These are phyloP conservation scores for Malus fusca DNA, from an alignment of 306 rosid genomes.

Conservation along the genomic window DNA sequence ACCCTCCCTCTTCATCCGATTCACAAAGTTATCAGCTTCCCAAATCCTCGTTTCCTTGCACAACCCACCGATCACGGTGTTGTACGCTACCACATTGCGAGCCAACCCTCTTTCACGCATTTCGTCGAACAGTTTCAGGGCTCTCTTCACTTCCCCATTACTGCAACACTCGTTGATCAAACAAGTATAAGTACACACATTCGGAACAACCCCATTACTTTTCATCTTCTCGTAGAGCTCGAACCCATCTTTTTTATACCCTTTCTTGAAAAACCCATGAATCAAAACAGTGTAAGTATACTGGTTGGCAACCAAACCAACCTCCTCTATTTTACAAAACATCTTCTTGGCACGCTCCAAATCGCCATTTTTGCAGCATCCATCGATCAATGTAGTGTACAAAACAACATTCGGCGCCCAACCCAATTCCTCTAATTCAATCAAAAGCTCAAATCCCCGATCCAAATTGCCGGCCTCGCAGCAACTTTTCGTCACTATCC, in stretches of 20 bases:
- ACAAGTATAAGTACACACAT: conserved; percentile 45
- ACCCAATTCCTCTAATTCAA: conserved; percentile 32
- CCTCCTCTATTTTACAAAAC: conserved; percentile 49
- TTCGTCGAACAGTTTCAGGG: conserved; percentile 54
- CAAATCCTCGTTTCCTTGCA: conserved; percentile 33
- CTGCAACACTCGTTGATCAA: conserved; percentile 46
- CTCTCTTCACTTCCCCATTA: conserved; percentile 35
- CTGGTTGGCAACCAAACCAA: conserved; percentile 54
- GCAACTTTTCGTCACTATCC: conserved; percentile 63
- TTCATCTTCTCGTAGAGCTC: conserved; percentile 56
- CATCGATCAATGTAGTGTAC: conserved; percentile 65
- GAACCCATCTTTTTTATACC: conserved; percentile 58
- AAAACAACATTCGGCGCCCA: conserved; percentile 58
- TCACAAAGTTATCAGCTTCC: conserved; percentile 47
- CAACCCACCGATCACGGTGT: conserved; percentile 49
- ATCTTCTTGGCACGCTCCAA: conserved; percentile 47
- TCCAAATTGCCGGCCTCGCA: conserved; percentile 57
- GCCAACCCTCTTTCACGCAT: conserved; percentile 57
- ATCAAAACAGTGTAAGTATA: conserved; percentile 58
- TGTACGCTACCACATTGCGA: conserved; percentile 46
- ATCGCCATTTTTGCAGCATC: conserved; percentile 67
- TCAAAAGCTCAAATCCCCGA: conserved; percentile 51
- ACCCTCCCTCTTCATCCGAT: conserved; percentile 35
- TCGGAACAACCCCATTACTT: conserved; percentile 41
- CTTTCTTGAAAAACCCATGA: conserved; percentile 68